phyloP scores from a whole-genome alignment of 495 filamentous ascomycete species.

The Daldinia bambusicola region DNA sequence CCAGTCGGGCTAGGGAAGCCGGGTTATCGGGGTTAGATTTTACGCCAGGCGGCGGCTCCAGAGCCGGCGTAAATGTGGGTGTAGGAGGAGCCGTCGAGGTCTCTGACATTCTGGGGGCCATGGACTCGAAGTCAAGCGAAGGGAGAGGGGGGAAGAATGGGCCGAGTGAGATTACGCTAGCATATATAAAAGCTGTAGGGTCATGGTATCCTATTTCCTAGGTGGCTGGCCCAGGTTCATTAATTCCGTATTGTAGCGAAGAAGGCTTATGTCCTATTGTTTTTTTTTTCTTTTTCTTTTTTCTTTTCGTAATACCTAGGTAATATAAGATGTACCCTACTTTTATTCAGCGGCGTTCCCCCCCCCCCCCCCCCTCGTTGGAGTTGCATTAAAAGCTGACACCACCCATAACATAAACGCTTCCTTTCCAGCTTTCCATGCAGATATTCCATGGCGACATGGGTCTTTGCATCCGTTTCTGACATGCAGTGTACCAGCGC shows the following conservation, averaged over 20 bases:
- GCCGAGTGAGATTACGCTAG: background rate
- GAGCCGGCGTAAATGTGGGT: constrained; percentile 6
- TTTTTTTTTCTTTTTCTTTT: no score
- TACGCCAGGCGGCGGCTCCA: background rate
- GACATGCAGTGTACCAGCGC: background rate
- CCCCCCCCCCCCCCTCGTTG: background rate
- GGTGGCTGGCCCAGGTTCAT: background rate
- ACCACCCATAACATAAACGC: constrained; percentile 1
- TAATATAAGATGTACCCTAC: background rate
- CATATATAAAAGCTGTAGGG: background rate
- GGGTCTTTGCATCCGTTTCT: constrained; percentile 4
- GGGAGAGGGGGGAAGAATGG: background rate
- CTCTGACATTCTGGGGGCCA: constrained; percentile 9
- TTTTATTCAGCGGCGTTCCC: background rate
- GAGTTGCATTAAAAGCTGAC: constrained; percentile 6
- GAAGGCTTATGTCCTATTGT: background rate
- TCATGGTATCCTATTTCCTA: background rate
- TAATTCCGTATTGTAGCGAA: background rate
- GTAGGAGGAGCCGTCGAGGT: background rate
- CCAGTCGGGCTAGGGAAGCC: background rate
- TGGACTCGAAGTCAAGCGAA: constrained; percentile 4
- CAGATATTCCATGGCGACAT: background rate
- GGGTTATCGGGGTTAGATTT: background rate
- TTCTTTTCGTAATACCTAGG: background rate
- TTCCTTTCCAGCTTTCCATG: constrained; percentile 8